A percentile compares a stretch with the other conserved stretches of the same genome.
Evolutionary conservation across 225 moss, liverwort and hornwort genomes (phyloP).

Genomic region (Polytrichum commune): DNA sequence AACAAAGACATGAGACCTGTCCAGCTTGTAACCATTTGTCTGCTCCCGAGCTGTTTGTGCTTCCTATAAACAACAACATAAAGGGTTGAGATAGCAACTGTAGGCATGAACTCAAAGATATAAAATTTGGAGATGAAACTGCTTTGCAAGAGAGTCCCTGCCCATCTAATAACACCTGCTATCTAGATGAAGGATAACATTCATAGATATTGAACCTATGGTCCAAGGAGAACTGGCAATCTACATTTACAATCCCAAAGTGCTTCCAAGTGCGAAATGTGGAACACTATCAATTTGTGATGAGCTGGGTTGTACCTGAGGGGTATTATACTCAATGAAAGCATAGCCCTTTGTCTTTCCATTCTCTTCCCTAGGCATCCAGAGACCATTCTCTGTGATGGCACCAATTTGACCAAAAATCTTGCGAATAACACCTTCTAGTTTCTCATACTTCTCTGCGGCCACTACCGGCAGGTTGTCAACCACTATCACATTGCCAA

Average conservation of each 20-base stretch:
- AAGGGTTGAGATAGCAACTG: too few species aligned
- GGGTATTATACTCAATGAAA: constrained; percentile 85
- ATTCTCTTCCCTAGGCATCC: constrained; percentile 91
- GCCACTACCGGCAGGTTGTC: constrained; percentile 90
- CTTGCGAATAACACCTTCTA: constrained; percentile 90
- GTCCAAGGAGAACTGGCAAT: too few species aligned
- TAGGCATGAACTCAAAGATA: too few species aligned
- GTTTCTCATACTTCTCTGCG: constrained; percentile 87
- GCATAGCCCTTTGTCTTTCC: constrained; percentile 91
- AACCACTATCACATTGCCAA: constrained; percentile 88
- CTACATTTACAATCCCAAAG: too few species aligned
- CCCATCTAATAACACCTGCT: too few species aligned
- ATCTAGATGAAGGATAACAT: too few species aligned
- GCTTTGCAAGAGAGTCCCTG: too few species aligned
- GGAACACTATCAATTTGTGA: background rate
- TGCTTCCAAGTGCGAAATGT: background rate
- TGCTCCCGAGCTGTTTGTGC: constrained; percentile 97
- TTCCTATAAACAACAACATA: constrained; percentile 43
- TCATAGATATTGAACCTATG: too few species aligned
- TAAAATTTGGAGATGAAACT: too few species aligned
- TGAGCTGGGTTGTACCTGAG: constrained; percentile 45
- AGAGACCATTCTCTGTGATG: constrained; percentile 74
- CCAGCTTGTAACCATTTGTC: constrained; percentile 95
- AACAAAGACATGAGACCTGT: constrained; percentile 91
- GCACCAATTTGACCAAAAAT: constrained; percentile 97